phyloP scores from a whole-genome alignment of 2,329 filamentous ascomycete species.

The Coleophoma cylindrospora region DNA sequence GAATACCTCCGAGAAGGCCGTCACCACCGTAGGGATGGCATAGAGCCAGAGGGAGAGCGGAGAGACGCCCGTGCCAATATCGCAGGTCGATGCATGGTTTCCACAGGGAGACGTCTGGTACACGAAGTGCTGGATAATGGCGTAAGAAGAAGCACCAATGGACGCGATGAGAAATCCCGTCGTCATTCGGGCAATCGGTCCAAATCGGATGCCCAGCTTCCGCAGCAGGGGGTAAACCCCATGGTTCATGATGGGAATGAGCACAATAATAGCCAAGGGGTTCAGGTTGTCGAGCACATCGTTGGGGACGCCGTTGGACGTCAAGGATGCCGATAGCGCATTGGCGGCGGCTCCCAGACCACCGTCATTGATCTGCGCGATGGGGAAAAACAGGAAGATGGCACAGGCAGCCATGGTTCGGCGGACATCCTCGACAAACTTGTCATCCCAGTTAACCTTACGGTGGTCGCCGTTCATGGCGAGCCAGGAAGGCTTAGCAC shows the following conservation, averaged over 20 bases:
- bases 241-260: conserved; percentile 65
- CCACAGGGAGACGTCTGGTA: conserved; percentile 60
- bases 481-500: conserved; percentile 60
- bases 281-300: conserved; percentile 72
- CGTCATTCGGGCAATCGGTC: conserved; percentile 69
- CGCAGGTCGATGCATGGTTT: conserved; percentile 34
- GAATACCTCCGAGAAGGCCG: conserved; percentile 53
- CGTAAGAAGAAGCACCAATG: conserved; percentile 54
- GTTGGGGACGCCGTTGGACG: conserved; percentile 66
- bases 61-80: conserved; percentile 37
- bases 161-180: conserved; percentile 61
- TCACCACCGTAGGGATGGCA: conserved; percentile 38
- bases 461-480: conserved; percentile 34
- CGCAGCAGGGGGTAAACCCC: conserved; percentile 63
- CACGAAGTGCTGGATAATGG: conserved; percentile 53
- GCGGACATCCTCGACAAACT: conserved; percentile 72
- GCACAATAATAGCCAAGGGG: conserved; percentile 69
- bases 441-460: conserved; percentile 67
- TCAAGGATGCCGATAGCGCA: conserved; percentile 73
- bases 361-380: conserved; percentile 26
- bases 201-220: conserved; percentile 57
- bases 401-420: conserved; percentile 64
- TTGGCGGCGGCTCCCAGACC: conserved; percentile 77
- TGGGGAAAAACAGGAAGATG: conserved; percentile 52
- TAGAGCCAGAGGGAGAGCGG: conserved; percentile 59